Base-by-base conservation (phyloP, 768 basidiomycete genomes). In the Boletus huronensis region DNA sequence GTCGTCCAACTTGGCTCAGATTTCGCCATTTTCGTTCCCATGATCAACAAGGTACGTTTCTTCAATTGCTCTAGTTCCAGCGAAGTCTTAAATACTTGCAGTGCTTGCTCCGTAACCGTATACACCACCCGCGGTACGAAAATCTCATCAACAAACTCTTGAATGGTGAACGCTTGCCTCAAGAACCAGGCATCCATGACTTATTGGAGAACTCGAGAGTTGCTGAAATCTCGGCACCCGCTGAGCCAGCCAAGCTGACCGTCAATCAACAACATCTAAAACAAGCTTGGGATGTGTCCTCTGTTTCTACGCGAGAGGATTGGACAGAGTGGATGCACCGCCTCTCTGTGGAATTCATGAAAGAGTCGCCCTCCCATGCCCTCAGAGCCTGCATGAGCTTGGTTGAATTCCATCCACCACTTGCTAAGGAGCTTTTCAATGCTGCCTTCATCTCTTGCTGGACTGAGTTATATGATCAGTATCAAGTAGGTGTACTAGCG, bases 391-490 rank as follows among this genome's bases (percentile, higher is more conserved):
- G 96, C 65, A 93, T 93, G 83, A 91, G 84, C 62, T 75, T 98
- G 42, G 93, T 98, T 3, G 92, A 97, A 66, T 84, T 89, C 8
- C 91, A 98, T 70, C 82, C 87, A 21, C 93, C 94, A 1, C 79
- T 98, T 47, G 94, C 93, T 0, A 88, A 89, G 64, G 96, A 98
- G 65, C 75, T 99, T 11, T 98, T 98, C 79, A 98, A 98, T 68
- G 93, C 95, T 5, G 97, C 97, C 0, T 99, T 99, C 72, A 81
- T 98, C 17, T 98, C 95, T 5, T 99, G 97, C 59, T 99, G 97
- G 96, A 82, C 84, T 1, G 93, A 97, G 62, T 75, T 99, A 7
- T 98, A 94, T 64, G 95, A 98, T 49, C 88, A 92, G 66, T 98
- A 98, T 72, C 96, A 98, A 81, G 95, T 93, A 63, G 28, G 42